A percentile compares a stretch with the other conserved stretches of the same genome.
phyloP scores from a whole-genome alignment of 2,329 filamentous ascomycete species.

The Ophiostoma pallidulum region DNA sequence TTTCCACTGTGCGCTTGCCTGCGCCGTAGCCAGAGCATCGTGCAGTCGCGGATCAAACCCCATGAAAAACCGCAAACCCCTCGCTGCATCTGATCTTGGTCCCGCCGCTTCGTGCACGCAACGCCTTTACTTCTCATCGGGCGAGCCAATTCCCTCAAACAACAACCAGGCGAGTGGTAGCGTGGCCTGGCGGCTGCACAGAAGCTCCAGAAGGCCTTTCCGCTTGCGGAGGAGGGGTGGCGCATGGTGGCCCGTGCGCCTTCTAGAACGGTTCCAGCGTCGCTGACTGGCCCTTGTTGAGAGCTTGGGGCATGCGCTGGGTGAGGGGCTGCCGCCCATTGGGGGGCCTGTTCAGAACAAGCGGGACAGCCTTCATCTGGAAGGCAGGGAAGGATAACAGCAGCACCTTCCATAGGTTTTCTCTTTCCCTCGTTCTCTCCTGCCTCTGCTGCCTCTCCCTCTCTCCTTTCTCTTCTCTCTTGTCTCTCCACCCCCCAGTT shows the following conservation, averaged over 20 bases:
- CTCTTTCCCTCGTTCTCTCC: background rate
- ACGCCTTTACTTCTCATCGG: too few species aligned
- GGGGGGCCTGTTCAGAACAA: too few species aligned
- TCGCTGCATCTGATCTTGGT: too few species aligned
- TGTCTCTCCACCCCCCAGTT: too few species aligned
- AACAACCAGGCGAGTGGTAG: background rate
- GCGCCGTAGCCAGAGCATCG: too few species aligned
- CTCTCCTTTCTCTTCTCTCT: background rate
- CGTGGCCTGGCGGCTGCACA: slow-evolving; percentile 14
- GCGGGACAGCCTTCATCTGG: background rate
- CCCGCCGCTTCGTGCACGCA: too few species aligned
- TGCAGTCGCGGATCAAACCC: too few species aligned
- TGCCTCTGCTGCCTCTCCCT: background rate
- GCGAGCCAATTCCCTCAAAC: background rate
- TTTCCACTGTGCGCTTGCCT: too few species aligned
- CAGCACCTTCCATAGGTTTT: background rate
- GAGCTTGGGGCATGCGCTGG: slow-evolving; percentile 13
- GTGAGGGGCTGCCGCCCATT: slow-evolving; percentile 12
- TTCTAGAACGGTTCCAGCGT: slow-evolving; percentile 20
- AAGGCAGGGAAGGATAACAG: background rate
- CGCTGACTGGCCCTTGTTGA: slow-evolving; percentile 7
- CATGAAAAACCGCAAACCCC: too few species aligned
- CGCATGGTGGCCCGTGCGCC: slow-evolving; percentile 18
- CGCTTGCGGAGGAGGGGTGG: slow-evolving; percentile 10
- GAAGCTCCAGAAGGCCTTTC: slow-evolving; percentile 18